Base-by-base conservation (phyloP, 331 rosid genomes). In the Quercus tomentella region DNA sequence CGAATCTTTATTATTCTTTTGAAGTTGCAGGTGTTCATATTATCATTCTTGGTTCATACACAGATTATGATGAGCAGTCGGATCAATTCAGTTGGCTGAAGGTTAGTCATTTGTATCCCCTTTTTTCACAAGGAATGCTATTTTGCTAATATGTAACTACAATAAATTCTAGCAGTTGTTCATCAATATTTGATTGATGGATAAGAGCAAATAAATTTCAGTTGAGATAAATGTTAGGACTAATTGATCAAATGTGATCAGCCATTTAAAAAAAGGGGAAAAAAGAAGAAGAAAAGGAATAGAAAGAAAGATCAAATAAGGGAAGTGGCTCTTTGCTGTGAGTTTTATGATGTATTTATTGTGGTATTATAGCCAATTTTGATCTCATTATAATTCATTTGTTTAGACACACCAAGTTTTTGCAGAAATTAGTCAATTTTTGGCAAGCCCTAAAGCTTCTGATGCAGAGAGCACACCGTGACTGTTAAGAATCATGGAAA, bases 1-100 rank as follows among this genome's bases (percentile, higher is more conserved):
- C 98, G 1, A 95, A 95, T 84, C 97, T 95, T 56, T 95, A 90
- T 79, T 95, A 95, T 88, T 95, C 98, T 11, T 95, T 95, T 68
- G 96, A 95, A 73, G 97, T 91, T 63, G 89, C 92, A 1, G 96
- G 97, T 25, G 83, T 70, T 82, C 98, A 92, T 77, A 67, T 90
- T 62, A 81, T 91, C 83, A 95, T 95, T 97, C 97, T 95, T 54
- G 97, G 98, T 71, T 95, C 98, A 17, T 92, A 95, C 77, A 81
- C 91, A 26, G 97, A 91, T 80, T 88, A 85, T 81, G 93, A 91
- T 56, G 86, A 87, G 72, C 80, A 89, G 79, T 95, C 98, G 28
- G 91, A 90, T 52, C 98, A 95, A 83, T 92, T 90, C 84, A 87
- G 70, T 63, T 95, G 98, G 97, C 87, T 95, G 77, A 86, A 94